These are phyloP conservation scores for Hypomontagnella monticulosa DNA, from an alignment of 495 filamentous ascomycete species.

Conservation along the genomic window DNA sequence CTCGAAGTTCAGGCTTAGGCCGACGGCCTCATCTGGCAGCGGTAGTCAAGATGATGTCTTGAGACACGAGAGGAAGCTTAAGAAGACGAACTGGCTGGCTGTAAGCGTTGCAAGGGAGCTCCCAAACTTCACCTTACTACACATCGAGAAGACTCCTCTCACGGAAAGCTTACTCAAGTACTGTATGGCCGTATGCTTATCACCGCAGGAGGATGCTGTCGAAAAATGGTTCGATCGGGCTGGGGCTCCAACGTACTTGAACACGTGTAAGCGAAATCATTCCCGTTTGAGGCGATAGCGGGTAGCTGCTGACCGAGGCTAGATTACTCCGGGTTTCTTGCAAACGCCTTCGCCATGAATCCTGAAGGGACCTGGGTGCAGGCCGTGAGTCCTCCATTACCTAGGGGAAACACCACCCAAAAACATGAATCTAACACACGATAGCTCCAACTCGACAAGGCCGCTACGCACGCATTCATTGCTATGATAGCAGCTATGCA, in stretches of 20 bases:
- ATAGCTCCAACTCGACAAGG: conserved; percentile 46
- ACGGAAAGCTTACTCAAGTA: conserved; percentile 46
- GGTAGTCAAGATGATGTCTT: not conserved
- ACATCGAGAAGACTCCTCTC: conserved; percentile 45
- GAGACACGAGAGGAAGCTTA: conserved; percentile 29
- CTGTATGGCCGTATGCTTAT: conserved; percentile 47
- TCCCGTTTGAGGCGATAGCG: not conserved
- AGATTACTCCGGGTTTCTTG: conserved; percentile 47
- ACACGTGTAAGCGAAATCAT: conserved; percentile 37
- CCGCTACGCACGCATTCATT: conserved; percentile 47
- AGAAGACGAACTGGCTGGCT: conserved; percentile 42
- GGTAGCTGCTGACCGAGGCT: conserved; percentile 13
- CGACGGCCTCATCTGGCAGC: conserved; percentile 8
- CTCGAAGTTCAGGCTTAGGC: conserved; percentile 46
- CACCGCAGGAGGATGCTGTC: conserved; percentile 39
- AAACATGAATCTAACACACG: not conserved
- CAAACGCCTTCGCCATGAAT: conserved; percentile 49
- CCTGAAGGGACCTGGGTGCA: conserved; percentile 46
- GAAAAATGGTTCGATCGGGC: conserved; percentile 45
- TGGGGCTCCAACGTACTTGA: conserved; percentile 44
- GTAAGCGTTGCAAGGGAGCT: conserved; percentile 43
- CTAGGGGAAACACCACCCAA: not conserved
- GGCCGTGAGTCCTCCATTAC: conserved; percentile 30
- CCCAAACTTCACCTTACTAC: conserved; percentile 43
- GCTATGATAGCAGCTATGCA: conserved; percentile 47